Evolutionary conservation across 31 red algal species (phyloP).

Genomic region (Endocladia muricata): DNA sequence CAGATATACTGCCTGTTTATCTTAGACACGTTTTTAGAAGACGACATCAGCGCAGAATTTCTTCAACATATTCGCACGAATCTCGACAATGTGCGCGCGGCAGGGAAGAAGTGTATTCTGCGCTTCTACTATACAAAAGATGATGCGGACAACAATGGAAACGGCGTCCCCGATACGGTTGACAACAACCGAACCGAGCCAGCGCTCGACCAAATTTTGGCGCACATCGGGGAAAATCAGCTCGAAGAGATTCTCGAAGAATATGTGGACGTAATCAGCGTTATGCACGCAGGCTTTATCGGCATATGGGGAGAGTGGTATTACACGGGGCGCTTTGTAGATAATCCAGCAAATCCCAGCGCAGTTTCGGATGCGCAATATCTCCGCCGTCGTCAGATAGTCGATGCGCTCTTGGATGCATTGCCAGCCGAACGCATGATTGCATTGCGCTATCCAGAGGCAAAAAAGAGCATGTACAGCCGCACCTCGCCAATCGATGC

Average conservation of each 20-base stretch:
- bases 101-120: no score
- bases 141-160: no score
- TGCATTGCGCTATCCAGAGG: not conserved
- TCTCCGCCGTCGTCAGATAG: not conserved
- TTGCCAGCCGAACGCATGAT: not conserved
- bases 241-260: not conserved
- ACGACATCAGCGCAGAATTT: no score
- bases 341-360: not conserved
- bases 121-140: no score
- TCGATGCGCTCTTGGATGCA: constrained; percentile 3
- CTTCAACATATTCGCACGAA: no score
- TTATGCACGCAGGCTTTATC: not conserved
- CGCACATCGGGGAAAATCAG: not conserved
- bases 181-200: no score
- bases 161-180: no score
- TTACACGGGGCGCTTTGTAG: not conserved
- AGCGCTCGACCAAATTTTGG: no score
- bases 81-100: no score
- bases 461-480: not conserved
- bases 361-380: not conserved
- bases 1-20: no score
- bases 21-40: no score
- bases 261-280: not conserved
- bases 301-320: not conserved
- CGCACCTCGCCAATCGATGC: not conserved